Percentiles rank a stretch among this genome's conserved stretches.
Evolutionary conservation across 1,284 basidiomycete species (phyloP).

Genomic region (Ganoderma boninense): DNA sequence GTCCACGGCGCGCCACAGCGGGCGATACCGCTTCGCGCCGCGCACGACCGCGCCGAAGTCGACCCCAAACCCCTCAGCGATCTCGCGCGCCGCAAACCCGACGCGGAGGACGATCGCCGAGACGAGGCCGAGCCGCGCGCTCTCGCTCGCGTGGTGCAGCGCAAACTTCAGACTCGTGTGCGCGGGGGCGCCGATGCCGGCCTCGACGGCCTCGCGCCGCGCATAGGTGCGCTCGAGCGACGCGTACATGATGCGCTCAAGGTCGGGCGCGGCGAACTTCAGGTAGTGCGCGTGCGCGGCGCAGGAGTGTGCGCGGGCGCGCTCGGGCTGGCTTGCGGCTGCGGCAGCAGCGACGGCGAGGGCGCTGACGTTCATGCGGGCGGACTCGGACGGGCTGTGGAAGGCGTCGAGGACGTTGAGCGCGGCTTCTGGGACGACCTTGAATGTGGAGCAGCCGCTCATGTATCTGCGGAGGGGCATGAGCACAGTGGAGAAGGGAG

Average conservation of each 20-base stretch:
- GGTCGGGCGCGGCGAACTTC: slow-evolving; percentile 15
- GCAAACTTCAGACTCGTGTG: slow-evolving; percentile 17
- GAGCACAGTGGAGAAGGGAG: neutral
- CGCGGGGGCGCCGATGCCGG: slow-evolving; percentile 12
- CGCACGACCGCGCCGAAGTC: slow-evolving; percentile 8
- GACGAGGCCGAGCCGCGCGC: slow-evolving; percentile 21
- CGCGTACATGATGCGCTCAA: slow-evolving; percentile 1
- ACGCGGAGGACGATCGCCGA: slow-evolving; percentile 15
- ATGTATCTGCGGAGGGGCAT: slow-evolving; percentile 12
- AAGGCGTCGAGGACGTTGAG: slow-evolving; percentile 21
- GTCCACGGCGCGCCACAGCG: slow-evolving; percentile 19
- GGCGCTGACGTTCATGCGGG: neutral
- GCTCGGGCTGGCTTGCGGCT: neutral
- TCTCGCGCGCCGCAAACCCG: slow-evolving; percentile 14
- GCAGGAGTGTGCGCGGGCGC: slow-evolving; percentile 24
- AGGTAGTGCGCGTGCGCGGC: slow-evolving; percentile 18
- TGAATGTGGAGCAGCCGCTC: slow-evolving; percentile 19
- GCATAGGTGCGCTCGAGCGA: slow-evolving; percentile 16
- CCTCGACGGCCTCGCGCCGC: slow-evolving; percentile 9
- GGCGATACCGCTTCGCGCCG: slow-evolving; percentile 13
- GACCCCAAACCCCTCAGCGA: slow-evolving; percentile 13
- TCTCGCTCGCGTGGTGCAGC: slow-evolving; percentile 22
- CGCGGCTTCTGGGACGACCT: slow-evolving; percentile 17
- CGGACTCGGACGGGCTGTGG: slow-evolving; percentile 5
- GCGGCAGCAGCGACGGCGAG: slow-evolving; percentile 9